phyloP scores from a whole-genome alignment of 805 yeast genomes.

The Candida silvicultrix region DNA sequence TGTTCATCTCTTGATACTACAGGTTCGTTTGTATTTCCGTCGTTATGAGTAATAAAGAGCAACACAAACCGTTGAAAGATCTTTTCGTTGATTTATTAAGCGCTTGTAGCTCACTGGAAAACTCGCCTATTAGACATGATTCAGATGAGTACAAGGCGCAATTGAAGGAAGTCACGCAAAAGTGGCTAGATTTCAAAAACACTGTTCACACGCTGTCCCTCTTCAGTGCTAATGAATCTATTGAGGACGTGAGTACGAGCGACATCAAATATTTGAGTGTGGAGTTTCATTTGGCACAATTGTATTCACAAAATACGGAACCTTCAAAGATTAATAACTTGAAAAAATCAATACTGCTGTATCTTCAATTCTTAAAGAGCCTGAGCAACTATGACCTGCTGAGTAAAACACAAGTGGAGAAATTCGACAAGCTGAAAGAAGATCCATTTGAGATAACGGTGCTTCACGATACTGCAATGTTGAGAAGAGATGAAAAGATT shows the following conservation, averaged over 20 bases:
- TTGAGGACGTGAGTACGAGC: slow-evolving; percentile 62
- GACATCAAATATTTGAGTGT: slow-evolving; percentile 55
- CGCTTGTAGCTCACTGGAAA: slow-evolving; percentile 1
- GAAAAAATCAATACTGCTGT: slow-evolving; percentile 35
- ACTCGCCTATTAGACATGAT: slow-evolving; percentile 32
- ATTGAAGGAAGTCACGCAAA: slow-evolving; percentile 31
- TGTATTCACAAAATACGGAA: slow-evolving; percentile 19
- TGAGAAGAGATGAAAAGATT: slow-evolving; percentile 65
- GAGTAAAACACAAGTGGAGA: slow-evolving; percentile 28
- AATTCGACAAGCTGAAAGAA: slow-evolving; percentile 27
- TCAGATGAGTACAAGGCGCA: slow-evolving; percentile 33
- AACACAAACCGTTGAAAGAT: slow-evolving; percentile 1
- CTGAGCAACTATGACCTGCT: slow-evolving; percentile 41
- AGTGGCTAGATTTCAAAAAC: slow-evolving; percentile 37
- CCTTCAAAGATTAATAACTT: slow-evolving; percentile 28
- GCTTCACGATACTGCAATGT: slow-evolving; percentile 30
- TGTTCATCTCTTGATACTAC: too few species aligned
- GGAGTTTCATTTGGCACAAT: slow-evolving; percentile 51
- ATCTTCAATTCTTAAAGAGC: slow-evolving; percentile 38
- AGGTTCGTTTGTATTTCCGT: too few species aligned
- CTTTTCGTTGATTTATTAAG: slow-evolving; percentile 1
- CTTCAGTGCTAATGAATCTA: slow-evolving; percentile 65
- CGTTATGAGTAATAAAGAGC: not conserved
- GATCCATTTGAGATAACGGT: slow-evolving; percentile 28
- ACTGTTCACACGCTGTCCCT: slow-evolving; percentile 43